Conservation (phyloP, 2,329 filamentous ascomycete genomes). For the Claviceps purpurea region DNA sequence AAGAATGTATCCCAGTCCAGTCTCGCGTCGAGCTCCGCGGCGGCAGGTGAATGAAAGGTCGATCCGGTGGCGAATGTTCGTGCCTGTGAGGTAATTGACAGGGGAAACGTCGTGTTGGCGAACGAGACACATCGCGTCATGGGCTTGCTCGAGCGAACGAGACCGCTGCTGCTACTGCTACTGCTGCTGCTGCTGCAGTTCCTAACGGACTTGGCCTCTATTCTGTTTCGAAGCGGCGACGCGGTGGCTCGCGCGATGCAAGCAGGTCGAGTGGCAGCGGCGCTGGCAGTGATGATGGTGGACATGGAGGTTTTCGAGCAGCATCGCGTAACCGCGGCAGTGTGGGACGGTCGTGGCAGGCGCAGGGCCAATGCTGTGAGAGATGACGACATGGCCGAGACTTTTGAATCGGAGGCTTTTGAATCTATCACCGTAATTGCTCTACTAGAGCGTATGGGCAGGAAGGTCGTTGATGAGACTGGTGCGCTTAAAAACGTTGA, state of each 20-base stretch:
- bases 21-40: slow-evolving; percentile 1
- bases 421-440: neutral
- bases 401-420: neutral
- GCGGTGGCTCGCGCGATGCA: slow-evolving; percentile 11
- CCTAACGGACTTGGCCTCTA: neutral
- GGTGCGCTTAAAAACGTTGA: neutral
- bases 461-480: neutral
- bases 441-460: neutral
- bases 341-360: slow-evolving; percentile 13
- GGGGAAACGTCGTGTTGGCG: neutral
- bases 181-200: neutral
- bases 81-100: slow-evolving; percentile 3
- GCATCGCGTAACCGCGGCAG: slow-evolving; percentile 12
- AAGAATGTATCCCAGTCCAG: slow-evolving; percentile 91
- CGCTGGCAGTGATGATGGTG: slow-evolving; percentile 8
- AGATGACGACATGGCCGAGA: slow-evolving; percentile 15
- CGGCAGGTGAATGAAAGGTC: neutral
- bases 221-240: slow-evolving; percentile 7
- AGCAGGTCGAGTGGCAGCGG: slow-evolving; percentile 8
- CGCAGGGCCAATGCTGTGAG: slow-evolving; percentile 21
- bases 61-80: slow-evolving; percentile 3
- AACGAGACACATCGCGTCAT: slow-evolving; percentile 4
- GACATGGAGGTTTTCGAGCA: slow-evolving; percentile 18
- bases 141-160: slow-evolving; percentile 1
- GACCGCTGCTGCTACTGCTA: neutral